phyloP scores from a whole-genome alignment of 2,329 filamentous ascomycete species.

The Chaetoscypha palmicola region DNA sequence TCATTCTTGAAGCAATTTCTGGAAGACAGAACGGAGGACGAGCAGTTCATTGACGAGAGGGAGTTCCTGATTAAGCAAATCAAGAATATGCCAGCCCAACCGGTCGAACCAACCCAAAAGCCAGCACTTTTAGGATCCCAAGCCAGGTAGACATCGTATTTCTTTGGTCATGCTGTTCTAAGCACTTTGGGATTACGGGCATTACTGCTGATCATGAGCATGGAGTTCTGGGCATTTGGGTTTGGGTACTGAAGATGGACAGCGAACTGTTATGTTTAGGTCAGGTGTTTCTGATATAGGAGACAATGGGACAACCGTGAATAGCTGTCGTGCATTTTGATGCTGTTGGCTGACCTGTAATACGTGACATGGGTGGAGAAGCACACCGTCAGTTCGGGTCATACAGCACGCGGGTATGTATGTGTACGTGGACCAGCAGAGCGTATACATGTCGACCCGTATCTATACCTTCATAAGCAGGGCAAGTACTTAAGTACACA shows the following conservation, averaged over 20 bases:
- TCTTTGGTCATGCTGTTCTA: background rate
- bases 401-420: too few relatives aligned
- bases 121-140: slow-evolving; percentile 29
- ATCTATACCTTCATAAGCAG: too few relatives aligned
- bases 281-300: slow-evolving; percentile 12
- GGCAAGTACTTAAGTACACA: too few relatives aligned
- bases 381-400: too few relatives aligned
- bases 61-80: slow-evolving; percentile 97
- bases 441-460: too few relatives aligned
- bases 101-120: slow-evolving; percentile 38
- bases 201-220: slow-evolving; percentile 19
- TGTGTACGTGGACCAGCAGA: too few relatives aligned
- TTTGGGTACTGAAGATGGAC: slow-evolving; percentile 15
- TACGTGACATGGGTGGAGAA: too few relatives aligned
- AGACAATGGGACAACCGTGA: background rate
- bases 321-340: background rate
- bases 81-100: slow-evolving; percentile 54
- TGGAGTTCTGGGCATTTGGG: slow-evolving; percentile 25
- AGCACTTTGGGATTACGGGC: slow-evolving; percentile 5
- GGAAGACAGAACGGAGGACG: slow-evolving; percentile 91
- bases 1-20: slow-evolving; percentile 87
- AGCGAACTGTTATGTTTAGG: slow-evolving; percentile 17
- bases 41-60: slow-evolving; percentile 97
- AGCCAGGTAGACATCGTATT: slow-evolving; percentile 14
- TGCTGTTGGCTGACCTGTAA: too few relatives aligned